A percentile compares a stretch with the other conserved stretches of the same genome.
These are phyloP conservation scores for Psilocybe subaeruginosa DNA, from an alignment of 768 basidiomycete genomes.

Conservation along the genomic window DNA sequence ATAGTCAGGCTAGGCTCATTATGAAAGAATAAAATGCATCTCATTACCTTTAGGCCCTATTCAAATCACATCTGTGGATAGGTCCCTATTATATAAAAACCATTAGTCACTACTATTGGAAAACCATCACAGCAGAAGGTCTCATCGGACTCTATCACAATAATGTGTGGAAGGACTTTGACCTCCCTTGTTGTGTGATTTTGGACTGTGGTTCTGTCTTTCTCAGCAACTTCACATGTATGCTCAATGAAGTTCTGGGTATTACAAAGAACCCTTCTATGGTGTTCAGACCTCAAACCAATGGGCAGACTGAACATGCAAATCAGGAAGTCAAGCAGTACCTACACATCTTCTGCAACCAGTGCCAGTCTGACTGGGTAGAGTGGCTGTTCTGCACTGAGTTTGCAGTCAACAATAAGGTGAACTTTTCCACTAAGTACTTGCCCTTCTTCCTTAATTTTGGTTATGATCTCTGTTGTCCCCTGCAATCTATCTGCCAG, in stretches of 20 bases:
- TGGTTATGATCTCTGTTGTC: constrained; percentile 22
- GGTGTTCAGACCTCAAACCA: constrained; percentile 20
- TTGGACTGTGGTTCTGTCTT: constrained; percentile 25
- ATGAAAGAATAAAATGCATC: too few species aligned
- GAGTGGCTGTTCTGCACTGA: constrained; percentile 11
- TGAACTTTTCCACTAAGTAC: constrained; percentile 1
- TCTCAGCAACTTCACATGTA: constrained; percentile 20
- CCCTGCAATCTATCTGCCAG: constrained; percentile 14
- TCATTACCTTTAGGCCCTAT: too few species aligned
- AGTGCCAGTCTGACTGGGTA: constrained; percentile 17
- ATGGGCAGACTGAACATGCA: constrained; percentile 22
- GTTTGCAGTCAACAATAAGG: constrained; percentile 22
- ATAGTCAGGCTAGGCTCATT: too few species aligned
- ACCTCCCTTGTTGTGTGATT: constrained; percentile 2
- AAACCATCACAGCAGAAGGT: constrained; percentile 1
- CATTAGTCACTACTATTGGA: not conserved
- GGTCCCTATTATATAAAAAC: too few species aligned
- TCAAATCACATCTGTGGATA: too few species aligned
- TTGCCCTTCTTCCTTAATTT: constrained; percentile 27
- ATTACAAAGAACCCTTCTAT: constrained; percentile 14
- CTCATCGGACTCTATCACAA: not conserved
- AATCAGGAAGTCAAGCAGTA: constrained; percentile 27
- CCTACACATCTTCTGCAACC: constrained; percentile 17
- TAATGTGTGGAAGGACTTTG: constrained; percentile 13
- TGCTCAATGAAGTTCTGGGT: constrained; percentile 14